Percentiles rank a stretch among this genome's conserved stretches.
Evolutionary conservation across 169 alveolate genomes (phyloP).

Genomic region (Eimeria praecox): DNA sequence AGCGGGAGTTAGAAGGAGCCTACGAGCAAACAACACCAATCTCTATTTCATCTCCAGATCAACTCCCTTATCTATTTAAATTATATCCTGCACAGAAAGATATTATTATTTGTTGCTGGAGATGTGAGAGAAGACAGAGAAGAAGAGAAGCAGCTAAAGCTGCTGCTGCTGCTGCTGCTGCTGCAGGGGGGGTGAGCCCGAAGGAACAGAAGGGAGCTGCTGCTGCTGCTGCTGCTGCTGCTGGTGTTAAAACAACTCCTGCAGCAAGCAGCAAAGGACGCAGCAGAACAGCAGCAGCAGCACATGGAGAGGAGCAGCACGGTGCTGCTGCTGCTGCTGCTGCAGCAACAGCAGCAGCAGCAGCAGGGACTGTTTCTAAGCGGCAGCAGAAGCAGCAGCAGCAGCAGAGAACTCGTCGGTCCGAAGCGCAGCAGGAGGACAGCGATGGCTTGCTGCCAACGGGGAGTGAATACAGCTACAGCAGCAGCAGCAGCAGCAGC

Average conservation of each 20-base stretch:
- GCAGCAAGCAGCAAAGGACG: not conserved
- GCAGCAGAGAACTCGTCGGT: not conserved
- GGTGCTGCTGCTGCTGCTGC: not conserved
- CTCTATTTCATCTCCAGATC: not conserved
- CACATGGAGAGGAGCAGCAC: not conserved
- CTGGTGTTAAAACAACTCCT: not conserved
- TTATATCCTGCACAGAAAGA: not conserved
- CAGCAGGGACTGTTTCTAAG: not conserved
- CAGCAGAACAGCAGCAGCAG: conserved; percentile 42
- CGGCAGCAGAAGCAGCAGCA: not conserved
- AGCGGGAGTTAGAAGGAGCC: not conserved
- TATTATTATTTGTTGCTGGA: conserved; percentile 5
- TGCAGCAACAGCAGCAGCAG: not conserved
- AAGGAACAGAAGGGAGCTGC: not conserved
- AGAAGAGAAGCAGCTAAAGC: not conserved
- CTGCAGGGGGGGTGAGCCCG: not conserved
- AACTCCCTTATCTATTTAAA: not conserved
- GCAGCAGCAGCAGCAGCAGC: not conserved
- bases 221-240: conserved; percentile 5
- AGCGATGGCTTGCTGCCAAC: not conserved
- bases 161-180: conserved; percentile 4
- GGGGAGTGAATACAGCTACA: conserved; percentile 2
- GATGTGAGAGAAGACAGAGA: not conserved
- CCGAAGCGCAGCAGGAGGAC: not conserved
- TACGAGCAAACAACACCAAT: not conserved